Base-by-base conservation (phyloP, 139 green algal species). In the Asterochloris sp. region DNA sequence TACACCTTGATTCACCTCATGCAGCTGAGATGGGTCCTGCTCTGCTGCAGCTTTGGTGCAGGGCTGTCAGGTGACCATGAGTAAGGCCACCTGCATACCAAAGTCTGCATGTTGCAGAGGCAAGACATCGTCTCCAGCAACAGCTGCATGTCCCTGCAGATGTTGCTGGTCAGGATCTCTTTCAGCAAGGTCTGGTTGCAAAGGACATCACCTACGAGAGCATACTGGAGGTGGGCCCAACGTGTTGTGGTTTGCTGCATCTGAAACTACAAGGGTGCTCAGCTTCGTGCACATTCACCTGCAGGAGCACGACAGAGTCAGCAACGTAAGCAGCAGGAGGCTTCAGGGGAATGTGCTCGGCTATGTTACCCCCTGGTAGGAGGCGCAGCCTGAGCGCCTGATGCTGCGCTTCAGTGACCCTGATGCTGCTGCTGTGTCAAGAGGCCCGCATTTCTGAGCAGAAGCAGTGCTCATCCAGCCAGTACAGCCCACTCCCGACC, bases 321-420 rank as follows among this genome's bases (percentile, higher is more conserved):
- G 23, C 29, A 69, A 79, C 9, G 29, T 67, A 2, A 21, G 74
- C 16, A 68, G 23, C 14, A 54, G 38, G 38, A 26, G 19, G 8
- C 23, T 24, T 19, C 19, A 21, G 13, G 19, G 54, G 26, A 54
- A 54, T 29, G 74, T 79, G 15, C 74, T 79, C 21, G 74, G 19
- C 27, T 79, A 79, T 0, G 74, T 79, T 38, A 79, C 74, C 29
- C 74, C 74, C 21, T 79, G 74, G 74, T 79, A 10, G 28, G 21
- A 28, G 23, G 9, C 28, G 69, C 69, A 76, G 29, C 21, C 66
- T 26, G 17, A 21, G 21, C 21, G 66, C 17, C 19, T 71, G 9
- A 10, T 69, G 16, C 64, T 69, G 64, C n/a, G 64, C 16, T 69
- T 14, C 64, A 69, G 14, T 69, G 16, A 14, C 16, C 64, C 14